Base-by-base conservation (phyloP, 148 eudicot species). In the Dianthus caryophyllus region DNA sequence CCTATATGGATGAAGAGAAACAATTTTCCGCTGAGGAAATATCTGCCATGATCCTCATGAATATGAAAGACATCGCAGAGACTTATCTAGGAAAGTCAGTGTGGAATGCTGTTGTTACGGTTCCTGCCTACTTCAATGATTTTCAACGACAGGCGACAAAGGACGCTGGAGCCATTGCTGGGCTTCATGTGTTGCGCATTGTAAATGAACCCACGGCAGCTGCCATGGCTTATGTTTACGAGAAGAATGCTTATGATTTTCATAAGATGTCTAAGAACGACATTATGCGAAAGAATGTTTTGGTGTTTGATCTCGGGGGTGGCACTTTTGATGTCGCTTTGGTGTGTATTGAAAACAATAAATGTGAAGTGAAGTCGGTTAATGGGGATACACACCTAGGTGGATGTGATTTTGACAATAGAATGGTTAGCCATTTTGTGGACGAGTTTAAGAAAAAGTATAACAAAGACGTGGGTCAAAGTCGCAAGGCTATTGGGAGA, bases 81-180 rank as follows among this genome's bases (percentile, higher is more conserved):
- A 48, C 56, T 0, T 72, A 64, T 72, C 64, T 64, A 26, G 67
- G 68, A 12, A 3, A 27, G 1, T 2, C 22, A 3, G 74, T 71
- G 18, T 63, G 43, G 22, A 44, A 71, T 41, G 74, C 79, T 16
- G 79, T 76, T 1, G 26, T 76, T 11, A 76, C 79, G 5, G 75
- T 76, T 1, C 75, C 79, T 33, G 71, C 79, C 8, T 76, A 76
- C 65, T 76, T 76, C 62, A 76, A 65, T 51, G 67, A 76, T 57
- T 57, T 31, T 2, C 78, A 70, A 9, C 69, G 78, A 1, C 65
- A 69, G 38, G 73, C 78, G 22, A 63, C 74, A 14, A 71, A 64
- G 53, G 46, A 62, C 20, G 74, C 68, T 25, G 68, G 62, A 12
- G 3, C 15, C 13, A 53, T 71, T 55, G 68, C 74, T 9, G 74